phyloP scores from a whole-genome alignment of 164 flowering plant genomes.

The Platanus orientalis region DNA sequence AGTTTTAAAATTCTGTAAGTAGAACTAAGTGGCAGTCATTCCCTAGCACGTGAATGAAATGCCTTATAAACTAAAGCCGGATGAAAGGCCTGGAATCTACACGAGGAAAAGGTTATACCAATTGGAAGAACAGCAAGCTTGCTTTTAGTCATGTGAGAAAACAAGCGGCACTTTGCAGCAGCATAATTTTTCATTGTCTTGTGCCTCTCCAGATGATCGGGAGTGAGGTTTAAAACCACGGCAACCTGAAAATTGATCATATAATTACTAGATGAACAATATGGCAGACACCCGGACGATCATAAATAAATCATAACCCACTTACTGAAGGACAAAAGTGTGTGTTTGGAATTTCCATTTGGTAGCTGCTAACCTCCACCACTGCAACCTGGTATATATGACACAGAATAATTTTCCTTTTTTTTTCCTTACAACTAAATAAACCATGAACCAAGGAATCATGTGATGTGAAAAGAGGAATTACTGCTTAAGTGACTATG shows the following conservation, averaged over 20 bases:
- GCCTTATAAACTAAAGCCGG: neutral
- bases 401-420: too few relatives aligned
- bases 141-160: conserved; percentile 33
- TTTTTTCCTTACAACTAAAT: too few relatives aligned
- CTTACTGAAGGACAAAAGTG: conserved; percentile 41
- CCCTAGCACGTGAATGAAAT: neutral
- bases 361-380: conserved; percentile 54
- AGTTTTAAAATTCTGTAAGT: too few relatives aligned
- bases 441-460: too few relatives aligned
- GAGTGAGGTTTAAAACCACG: conserved; percentile 41
- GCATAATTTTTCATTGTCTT: conserved; percentile 44
- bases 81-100: neutral
- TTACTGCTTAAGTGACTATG: neutral
- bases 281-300: neutral
- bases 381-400: conserved; percentile 34
- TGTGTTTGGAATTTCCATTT: conserved; percentile 37
- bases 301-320: conserved; percentile 3
- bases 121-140: conserved; percentile 37
- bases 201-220: conserved; percentile 49
- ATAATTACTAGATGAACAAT: too few relatives aligned
- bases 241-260: conserved; percentile 27
- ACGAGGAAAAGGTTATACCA: conserved; percentile 19
- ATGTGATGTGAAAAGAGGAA: neutral
- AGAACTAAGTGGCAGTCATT: too few relatives aligned
- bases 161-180: conserved; percentile 29